A percentile compares a stretch with the other conserved stretches of the same genome.
Conservation (phyloP, 768 basidiomycete species). For the Chalciporus sphaerocephalus region DNA sequence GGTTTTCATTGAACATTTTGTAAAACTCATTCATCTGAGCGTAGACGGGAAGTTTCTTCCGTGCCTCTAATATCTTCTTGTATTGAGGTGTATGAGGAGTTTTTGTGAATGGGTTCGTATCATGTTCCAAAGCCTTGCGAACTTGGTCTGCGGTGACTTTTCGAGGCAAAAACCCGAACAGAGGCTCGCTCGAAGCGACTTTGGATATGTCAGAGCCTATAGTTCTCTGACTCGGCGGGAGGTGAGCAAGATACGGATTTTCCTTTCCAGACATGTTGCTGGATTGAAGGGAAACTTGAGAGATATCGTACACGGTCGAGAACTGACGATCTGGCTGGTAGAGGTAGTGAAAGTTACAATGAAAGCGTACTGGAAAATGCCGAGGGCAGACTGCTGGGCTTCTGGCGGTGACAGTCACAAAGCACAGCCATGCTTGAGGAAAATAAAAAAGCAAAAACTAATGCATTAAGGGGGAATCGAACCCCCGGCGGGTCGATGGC, state of each 20-base stretch:
- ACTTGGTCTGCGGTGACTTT: constrained; percentile 64
- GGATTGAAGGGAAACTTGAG: not conserved
- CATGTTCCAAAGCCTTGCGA: constrained; percentile 64
- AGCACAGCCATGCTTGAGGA: too few species aligned
- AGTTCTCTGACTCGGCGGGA: constrained; percentile 31
- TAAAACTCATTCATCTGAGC: constrained; percentile 91
- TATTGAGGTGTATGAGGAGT: constrained; percentile 72
- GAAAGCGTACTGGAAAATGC: constrained; percentile 5
- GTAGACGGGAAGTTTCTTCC: constrained; percentile 89
- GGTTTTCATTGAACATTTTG: constrained; percentile 56
- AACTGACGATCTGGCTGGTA: not conserved
- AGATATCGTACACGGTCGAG: not conserved
- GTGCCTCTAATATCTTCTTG: constrained; percentile 76
- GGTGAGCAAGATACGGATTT: constrained; percentile 56
- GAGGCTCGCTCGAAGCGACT: constrained; percentile 45
- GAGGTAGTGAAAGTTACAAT: not conserved
- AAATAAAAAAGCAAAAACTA: too few species aligned
- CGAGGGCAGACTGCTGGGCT: too few species aligned
- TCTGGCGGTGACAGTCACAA: too few species aligned
- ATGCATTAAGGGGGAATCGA: constrained; percentile 84
- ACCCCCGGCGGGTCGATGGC: constrained; percentile 84
- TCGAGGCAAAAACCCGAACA: constrained; percentile 72
- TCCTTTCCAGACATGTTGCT: constrained; percentile 26
- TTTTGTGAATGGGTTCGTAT: constrained; percentile 87
- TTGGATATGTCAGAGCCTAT: constrained; percentile 4